phyloP scores from a whole-genome alignment of 805 yeast species.

The Lipomyces mesembrius region DNA sequence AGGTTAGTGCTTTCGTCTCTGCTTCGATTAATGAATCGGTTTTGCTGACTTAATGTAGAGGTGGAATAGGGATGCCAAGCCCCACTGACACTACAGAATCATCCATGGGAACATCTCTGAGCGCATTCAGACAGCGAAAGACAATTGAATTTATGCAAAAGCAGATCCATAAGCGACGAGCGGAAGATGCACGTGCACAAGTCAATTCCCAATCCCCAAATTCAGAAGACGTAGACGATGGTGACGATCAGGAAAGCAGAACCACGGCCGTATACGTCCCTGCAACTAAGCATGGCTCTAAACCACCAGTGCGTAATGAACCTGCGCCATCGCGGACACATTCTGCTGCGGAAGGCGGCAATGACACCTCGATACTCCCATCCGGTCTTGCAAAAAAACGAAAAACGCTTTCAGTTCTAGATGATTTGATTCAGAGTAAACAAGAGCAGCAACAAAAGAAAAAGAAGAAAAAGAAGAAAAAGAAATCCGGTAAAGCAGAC shows the following conservation, averaged over 20 bases:
- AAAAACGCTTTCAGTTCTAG: slow-evolving; percentile 17
- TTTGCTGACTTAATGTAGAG: slow-evolving; percentile 9
- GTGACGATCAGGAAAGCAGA: slow-evolving; percentile 30
- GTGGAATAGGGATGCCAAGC: slow-evolving; percentile 26
- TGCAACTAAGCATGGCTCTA: not conserved
- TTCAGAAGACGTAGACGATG: slow-evolving; percentile 12
- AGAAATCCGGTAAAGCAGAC: not conserved
- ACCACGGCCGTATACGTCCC: not conserved
- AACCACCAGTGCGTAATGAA: not conserved
- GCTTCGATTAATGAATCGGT: not conserved
- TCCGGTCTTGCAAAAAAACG: not conserved
- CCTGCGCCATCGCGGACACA: not conserved
- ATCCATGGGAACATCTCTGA: slow-evolving; percentile 8
- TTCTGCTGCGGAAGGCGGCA: not conserved
- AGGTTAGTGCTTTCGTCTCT: slow-evolving; percentile 10
- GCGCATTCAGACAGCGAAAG: slow-evolving; percentile 28
- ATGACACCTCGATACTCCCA: not conserved
- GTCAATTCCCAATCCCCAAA: not conserved
- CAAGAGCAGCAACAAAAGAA: slow-evolving; percentile 11
- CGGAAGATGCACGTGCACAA: not conserved
- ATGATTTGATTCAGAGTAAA: slow-evolving; percentile 15
- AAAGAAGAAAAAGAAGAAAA: slow-evolving; percentile 9
- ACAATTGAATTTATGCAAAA: slow-evolving; percentile 33
- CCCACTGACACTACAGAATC: slow-evolving; percentile 5
- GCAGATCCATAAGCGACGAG: slow-evolving; percentile 23